A percentile compares a stretch with the other conserved stretches of the same genome.
Evolutionary conservation across 306 rosid genomes (phyloP).

Genomic region (Quillaja saponaria): DNA sequence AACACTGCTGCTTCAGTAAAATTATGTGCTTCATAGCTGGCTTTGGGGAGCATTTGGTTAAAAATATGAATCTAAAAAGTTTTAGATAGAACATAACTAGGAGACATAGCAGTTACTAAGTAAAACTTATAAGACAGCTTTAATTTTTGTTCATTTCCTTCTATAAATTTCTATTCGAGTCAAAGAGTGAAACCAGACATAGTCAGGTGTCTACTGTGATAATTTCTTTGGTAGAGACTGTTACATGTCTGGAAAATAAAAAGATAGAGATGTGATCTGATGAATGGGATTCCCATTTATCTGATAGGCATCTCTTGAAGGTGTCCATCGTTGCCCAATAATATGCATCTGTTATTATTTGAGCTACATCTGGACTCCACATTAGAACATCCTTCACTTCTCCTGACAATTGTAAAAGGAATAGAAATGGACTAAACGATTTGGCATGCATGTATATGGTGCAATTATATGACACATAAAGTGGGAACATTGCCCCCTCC

Average conservation of each 20-base stretch:
- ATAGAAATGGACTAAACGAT: not conserved
- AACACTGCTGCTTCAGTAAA: too few species aligned
- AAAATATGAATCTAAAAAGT: too few species aligned
- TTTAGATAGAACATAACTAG: too few species aligned
- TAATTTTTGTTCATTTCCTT: too few species aligned
- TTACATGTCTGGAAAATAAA: slow-evolving; percentile 42
- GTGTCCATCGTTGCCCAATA: slow-evolving; percentile 53
- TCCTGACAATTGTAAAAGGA: not conserved
- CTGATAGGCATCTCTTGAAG: slow-evolving; percentile 35
- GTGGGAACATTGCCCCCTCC: too few species aligned
- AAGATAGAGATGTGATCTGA: slow-evolving; percentile 26
- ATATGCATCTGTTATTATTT: slow-evolving; percentile 34
- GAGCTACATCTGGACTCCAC: slow-evolving; percentile 59
- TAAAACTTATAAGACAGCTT: too few species aligned
- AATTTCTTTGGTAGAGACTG: slow-evolving; percentile 18
- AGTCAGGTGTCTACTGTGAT: slow-evolving; percentile 23
- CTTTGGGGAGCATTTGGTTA: too few species aligned
- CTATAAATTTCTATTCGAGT: too few species aligned
- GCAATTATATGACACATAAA: too few species aligned
- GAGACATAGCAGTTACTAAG: too few species aligned
- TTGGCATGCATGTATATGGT: too few species aligned
- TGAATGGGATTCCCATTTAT: slow-evolving; percentile 40
- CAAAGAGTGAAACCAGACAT: slow-evolving; percentile 25
- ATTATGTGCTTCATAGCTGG: too few species aligned
- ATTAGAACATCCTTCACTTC: not conserved